Evolutionary conservation across 1,284 basidiomycete species (phyloP).

Genomic region (Apiotrichum brassicae): DNA sequence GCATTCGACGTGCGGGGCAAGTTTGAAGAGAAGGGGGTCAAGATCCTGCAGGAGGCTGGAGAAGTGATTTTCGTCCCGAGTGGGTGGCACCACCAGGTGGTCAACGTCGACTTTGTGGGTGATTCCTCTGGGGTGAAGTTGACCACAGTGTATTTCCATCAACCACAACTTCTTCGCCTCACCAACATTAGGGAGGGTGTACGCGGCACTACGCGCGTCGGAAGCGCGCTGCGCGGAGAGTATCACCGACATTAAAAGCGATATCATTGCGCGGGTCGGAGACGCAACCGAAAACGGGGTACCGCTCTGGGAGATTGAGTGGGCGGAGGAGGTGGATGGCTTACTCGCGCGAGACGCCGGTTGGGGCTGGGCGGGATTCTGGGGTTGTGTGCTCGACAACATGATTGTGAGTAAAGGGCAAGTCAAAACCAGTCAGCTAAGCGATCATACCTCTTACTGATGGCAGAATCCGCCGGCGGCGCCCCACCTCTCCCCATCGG

Average conservation of each 20-base stretch:
- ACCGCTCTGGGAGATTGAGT: slow-evolving; percentile 47
- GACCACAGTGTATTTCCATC: slow-evolving; percentile 47
- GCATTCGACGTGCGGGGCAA: slow-evolving; percentile 38
- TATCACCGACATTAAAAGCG: slow-evolving; percentile 48
- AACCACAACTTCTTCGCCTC: slow-evolving; percentile 54
- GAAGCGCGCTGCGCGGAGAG: slow-evolving; percentile 45
- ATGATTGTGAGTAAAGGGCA: slow-evolving; percentile 24
- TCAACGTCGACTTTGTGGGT: slow-evolving; percentile 43
- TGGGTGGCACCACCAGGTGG: slow-evolving; percentile 49
- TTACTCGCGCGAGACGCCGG: slow-evolving; percentile 49
- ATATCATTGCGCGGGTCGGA: slow-evolving; percentile 8
- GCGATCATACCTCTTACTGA: not conserved
- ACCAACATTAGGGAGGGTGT: slow-evolving; percentile 49
- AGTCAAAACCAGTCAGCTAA: no score
- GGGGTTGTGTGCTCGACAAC: slow-evolving; percentile 34
- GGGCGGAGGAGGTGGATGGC: slow-evolving; percentile 48
- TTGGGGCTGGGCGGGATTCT: slow-evolving; percentile 49
- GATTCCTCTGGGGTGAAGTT: not conserved
- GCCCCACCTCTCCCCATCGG: slow-evolving; percentile 18
- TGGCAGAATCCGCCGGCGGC: slow-evolving; percentile 25
- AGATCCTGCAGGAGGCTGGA: slow-evolving; percentile 39
- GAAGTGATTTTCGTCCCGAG: slow-evolving; percentile 51
- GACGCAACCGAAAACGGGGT: slow-evolving; percentile 9
- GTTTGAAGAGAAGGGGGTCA: slow-evolving; percentile 20
- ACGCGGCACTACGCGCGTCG: slow-evolving; percentile 44